Percentiles rank a stretch among this genome's conserved stretches.
These are phyloP conservation scores for Rheum nobile DNA, from an alignment of 148 eudicot genomes.

Conservation along the genomic window DNA sequence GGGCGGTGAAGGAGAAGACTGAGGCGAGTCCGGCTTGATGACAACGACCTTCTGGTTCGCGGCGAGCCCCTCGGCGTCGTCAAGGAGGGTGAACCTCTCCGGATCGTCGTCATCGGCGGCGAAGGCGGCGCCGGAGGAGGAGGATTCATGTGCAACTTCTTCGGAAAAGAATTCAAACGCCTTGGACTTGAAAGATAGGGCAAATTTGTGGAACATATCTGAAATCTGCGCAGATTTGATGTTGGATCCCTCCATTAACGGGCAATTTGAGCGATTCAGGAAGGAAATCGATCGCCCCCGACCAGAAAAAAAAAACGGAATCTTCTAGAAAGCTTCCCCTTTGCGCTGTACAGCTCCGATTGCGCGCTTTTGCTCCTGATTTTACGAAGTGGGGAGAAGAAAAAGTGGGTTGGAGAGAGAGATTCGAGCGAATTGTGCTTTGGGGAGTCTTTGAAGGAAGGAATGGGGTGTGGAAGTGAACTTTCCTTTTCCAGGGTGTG, in stretches of 20 bases:
- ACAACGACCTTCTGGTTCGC: slow-evolving; percentile 47
- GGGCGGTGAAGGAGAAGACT: background rate
- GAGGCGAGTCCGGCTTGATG: slow-evolving; percentile 35
- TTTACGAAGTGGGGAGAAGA: background rate
- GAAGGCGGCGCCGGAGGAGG: slow-evolving; percentile 9
- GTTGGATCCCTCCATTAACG: slow-evolving; percentile 35
- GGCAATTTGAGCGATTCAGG: slow-evolving; percentile 3
- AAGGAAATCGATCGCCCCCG: slow-evolving; percentile 1
- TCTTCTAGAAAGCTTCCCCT: background rate
- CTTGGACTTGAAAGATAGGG: slow-evolving; percentile 76
- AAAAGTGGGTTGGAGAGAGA: slow-evolving; percentile 8
- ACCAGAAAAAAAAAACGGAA: background rate
- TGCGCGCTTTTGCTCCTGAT: background rate
- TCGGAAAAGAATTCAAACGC: slow-evolving; percentile 79
- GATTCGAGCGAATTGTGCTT: slow-evolving; percentile 14
- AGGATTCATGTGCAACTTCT: slow-evolving; percentile 17
- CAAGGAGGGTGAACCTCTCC: slow-evolving; percentile 34
- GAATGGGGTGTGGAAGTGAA: slow-evolving; percentile 25
- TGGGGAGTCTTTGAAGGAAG: slow-evolving; percentile 63
- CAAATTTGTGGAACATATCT: slow-evolving; percentile 80
- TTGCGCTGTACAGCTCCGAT: slow-evolving; percentile 1
- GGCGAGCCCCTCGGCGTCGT: slow-evolving; percentile 39
- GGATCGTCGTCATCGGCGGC: slow-evolving; percentile 17
- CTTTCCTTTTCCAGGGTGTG: slow-evolving; percentile 4
- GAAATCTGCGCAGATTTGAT: slow-evolving; percentile 67